phyloP scores from a whole-genome alignment of 1,284 basidiomycete genomes.

The Rhodotorula sp. region DNA sequence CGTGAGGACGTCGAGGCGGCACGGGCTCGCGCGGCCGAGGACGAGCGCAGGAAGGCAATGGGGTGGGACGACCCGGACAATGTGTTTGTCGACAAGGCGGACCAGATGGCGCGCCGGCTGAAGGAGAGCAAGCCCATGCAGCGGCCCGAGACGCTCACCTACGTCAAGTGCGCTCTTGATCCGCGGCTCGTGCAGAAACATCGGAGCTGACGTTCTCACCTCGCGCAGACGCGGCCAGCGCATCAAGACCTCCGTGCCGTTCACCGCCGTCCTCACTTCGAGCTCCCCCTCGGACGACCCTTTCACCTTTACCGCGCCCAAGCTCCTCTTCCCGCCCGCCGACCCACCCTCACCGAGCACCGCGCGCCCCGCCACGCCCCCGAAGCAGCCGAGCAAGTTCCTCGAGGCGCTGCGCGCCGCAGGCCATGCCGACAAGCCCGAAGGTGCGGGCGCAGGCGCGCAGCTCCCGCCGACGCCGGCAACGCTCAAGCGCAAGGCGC shows the following conservation, averaged over 20 bases:
- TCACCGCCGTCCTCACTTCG: constrained; percentile 29
- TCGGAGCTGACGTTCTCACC: no score
- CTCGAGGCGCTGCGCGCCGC: constrained; percentile 25
- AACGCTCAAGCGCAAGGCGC: constrained; percentile 25
- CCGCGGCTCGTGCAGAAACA: no score
- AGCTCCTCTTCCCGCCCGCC: constrained; percentile 31
- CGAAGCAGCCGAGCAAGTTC: constrained; percentile 18
- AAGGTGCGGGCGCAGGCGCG: neutral
- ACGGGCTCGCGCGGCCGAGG: neutral
- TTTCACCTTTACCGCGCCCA: constrained; percentile 31
- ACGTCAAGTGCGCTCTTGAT: constrained; percentile 37
- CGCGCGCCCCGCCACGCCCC: constrained; percentile 17
- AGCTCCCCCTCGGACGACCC: constrained; percentile 27
- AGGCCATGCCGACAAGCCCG: neutral
- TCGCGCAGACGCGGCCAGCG: constrained; percentile 38
- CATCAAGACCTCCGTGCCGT: constrained; percentile 24
- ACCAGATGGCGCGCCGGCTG: constrained; percentile 17
- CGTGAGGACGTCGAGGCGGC: constrained; percentile 6
- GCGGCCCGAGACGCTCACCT: constrained; percentile 29
- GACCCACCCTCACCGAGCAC: neutral
- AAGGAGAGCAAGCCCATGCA: constrained; percentile 9
- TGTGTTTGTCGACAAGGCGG: constrained; percentile 28
- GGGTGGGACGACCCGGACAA: constrained; percentile 35
- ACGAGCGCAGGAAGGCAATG: constrained; percentile 13
- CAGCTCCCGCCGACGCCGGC: constrained; percentile 32